These are phyloP conservation scores for Parietichytrium sp. DNA, from an alignment of 108 stramenopile genomes.

Conservation along the genomic window DNA sequence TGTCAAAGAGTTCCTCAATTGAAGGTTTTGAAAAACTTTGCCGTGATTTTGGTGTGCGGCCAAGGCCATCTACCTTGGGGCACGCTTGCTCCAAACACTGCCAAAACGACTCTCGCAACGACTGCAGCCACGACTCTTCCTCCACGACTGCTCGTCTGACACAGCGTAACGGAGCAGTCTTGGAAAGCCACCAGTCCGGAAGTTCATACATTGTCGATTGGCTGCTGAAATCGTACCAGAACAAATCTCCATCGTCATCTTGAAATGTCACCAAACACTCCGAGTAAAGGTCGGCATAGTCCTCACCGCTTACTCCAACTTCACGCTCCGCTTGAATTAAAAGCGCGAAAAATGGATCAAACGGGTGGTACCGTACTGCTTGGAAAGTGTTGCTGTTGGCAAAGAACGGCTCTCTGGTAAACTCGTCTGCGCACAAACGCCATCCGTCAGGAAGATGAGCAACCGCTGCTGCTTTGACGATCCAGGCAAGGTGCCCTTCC, in stretches of 20 bases:
- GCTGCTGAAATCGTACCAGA: neutral
- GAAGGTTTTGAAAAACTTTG: neutral
- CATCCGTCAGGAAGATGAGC: neutral
- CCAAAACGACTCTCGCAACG: neutral
- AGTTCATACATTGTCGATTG: neutral
- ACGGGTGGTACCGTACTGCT: neutral
- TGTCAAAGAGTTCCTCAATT: neutral
- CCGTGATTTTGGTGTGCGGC: neutral
- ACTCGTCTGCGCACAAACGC: neutral
- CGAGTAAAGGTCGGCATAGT: neutral
- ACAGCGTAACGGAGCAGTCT: neutral
- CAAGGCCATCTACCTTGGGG: neutral
- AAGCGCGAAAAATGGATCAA: neutral
- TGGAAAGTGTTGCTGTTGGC: neutral
- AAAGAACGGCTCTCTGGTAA: slow-evolving; percentile 4
- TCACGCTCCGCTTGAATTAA: slow-evolving; percentile 13
- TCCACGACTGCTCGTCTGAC: neutral
- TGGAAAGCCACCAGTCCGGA: neutral
- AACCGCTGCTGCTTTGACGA: slow-evolving; percentile 16
- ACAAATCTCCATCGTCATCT: slow-evolving; percentile 4
- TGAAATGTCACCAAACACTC: neutral
- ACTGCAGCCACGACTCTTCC: neutral
- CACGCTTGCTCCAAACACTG: neutral
- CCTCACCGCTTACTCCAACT: neutral
- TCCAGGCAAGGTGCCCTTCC: slow-evolving; percentile 10